Conservation (phyloP, 257 asterid species). For the Osmanthus fragrans region DNA sequence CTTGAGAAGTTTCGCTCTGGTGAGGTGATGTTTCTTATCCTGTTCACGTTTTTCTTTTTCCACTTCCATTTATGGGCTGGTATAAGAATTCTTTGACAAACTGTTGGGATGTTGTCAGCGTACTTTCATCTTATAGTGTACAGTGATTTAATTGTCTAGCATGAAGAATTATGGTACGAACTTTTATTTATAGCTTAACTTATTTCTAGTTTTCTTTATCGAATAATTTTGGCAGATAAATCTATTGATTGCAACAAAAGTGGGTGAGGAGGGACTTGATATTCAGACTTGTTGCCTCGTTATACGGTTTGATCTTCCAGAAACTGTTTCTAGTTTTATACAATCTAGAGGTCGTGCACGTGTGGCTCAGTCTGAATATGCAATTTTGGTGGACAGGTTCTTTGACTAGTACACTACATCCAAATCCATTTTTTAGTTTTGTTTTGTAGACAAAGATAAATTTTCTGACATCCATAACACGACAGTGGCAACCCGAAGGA, state of each 20-base stretch:
- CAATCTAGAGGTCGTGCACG: constrained; percentile 99
- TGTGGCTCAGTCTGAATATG: constrained; percentile 94
- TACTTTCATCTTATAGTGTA: constrained; percentile 11
- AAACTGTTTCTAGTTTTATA: constrained; percentile 95
- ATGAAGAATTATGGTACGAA: background rate
- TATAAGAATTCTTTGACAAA: background rate
- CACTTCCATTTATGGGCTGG: constrained; percentile 2
- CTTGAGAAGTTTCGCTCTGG: constrained; percentile 90
- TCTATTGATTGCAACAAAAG: constrained; percentile 95
- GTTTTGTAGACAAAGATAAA: constrained; percentile 27
- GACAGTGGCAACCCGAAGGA: constrained; percentile 73
- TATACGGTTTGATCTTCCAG: constrained; percentile 98
- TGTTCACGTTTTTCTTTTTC: constrained; percentile 14
- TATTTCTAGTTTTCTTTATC: constrained; percentile 19
- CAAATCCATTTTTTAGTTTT: constrained; percentile 21
- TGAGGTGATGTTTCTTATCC: constrained; percentile 61
- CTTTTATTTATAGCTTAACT: background rate
- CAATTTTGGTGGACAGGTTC: constrained; percentile 91
- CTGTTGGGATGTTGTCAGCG: constrained; percentile 15
- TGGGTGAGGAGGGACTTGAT: constrained; percentile 99
- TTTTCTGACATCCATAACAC: constrained; percentile 28
- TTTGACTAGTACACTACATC: constrained; percentile 25
- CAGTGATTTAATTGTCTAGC: constrained; percentile 17
- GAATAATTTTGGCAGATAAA: constrained; percentile 65
- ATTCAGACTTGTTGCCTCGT: constrained; percentile 99